phyloP scores from a whole-genome alignment of 1,284 basidiomycete species.

The Boletus semigastroideus region DNA sequence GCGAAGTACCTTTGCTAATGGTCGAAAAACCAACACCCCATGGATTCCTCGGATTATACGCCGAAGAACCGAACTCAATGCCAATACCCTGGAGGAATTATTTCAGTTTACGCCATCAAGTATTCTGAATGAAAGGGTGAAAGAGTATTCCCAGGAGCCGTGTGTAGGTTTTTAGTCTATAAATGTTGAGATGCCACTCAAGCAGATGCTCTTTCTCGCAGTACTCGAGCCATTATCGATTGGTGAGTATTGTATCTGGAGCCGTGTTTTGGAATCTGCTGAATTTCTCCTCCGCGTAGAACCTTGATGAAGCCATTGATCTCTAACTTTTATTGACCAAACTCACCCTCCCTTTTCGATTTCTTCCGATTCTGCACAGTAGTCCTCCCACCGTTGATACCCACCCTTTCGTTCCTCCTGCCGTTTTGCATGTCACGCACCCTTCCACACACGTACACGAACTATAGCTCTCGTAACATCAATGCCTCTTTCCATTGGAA shows the following conservation, averaged over 20 bases:
- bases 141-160: constrained; percentile 21
- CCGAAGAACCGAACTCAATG: constrained; percentile 13
- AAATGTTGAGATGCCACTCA: background rate
- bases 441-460: no score
- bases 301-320: constrained; percentile 23
- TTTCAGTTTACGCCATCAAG: background rate
- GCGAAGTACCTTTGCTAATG: constrained; percentile 16
- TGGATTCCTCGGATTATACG: constrained; percentile 9
- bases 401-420: background rate
- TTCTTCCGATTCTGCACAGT: background rate
- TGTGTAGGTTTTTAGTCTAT: constrained; percentile 9
- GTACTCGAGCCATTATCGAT: constrained; percentile 27
- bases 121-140: background rate
- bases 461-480: no score
- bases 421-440: background rate
- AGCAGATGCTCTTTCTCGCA: constrained; percentile 2
- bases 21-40: background rate
- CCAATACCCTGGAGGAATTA: constrained; percentile 6
- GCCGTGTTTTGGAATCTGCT: background rate
- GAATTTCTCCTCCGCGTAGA: constrained; percentile 4
- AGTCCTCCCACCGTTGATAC: constrained; percentile 1
- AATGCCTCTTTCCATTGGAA: no score
- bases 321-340: constrained; percentile 6
- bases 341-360: background rate
- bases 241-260: constrained; percentile 13